A percentile compares a stretch with the other conserved stretches of the same genome.
Conservation (phyloP, 2,329 filamentous ascomycete species). For the Xylariomycetidae sp. region DNA sequence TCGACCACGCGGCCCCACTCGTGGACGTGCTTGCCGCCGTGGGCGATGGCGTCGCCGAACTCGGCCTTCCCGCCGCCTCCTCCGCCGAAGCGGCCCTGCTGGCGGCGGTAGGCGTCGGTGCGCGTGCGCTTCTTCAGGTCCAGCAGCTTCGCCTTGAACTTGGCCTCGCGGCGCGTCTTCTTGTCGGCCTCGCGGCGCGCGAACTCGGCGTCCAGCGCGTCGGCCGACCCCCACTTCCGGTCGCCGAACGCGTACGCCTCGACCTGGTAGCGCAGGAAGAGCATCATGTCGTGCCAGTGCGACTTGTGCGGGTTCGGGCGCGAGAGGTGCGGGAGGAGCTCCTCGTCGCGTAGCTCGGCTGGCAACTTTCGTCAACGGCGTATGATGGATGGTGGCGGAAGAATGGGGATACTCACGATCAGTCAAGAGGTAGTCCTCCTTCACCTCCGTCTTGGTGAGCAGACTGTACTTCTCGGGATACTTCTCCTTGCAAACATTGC, state of each 20-base stretch:
- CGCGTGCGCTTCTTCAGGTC: slow-evolving; percentile 91
- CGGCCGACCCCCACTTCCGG: slow-evolving; percentile 84
- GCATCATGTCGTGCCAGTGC: slow-evolving; percentile 98
- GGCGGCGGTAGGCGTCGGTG: slow-evolving; percentile 80
- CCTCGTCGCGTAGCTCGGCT: slow-evolving; percentile 86
- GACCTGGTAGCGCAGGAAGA: slow-evolving; percentile 88
- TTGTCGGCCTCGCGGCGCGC: slow-evolving; percentile 71
- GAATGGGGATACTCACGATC: slow-evolving; percentile 56
- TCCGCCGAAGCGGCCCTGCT: slow-evolving; percentile 47
- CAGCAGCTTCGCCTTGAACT: slow-evolving; percentile 82
- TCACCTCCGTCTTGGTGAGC: slow-evolving; percentile 92
- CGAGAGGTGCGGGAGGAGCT: slow-evolving; percentile 79
- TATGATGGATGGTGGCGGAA: not conserved
- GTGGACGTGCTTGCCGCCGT: slow-evolving; percentile 72
- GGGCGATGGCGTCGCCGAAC: slow-evolving; percentile 73
- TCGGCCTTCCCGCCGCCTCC: slow-evolving; percentile 36
- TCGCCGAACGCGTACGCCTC: slow-evolving; percentile 82
- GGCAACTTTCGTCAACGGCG: slow-evolving; percentile 6
- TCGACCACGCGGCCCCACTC: slow-evolving; percentile 73
- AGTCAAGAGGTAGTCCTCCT: slow-evolving; percentile 90
- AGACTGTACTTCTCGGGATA: slow-evolving; percentile 88
- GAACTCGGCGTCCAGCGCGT: slow-evolving; percentile 84
- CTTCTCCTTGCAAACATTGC: slow-evolving; percentile 81
- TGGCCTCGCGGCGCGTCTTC: slow-evolving; percentile 80
- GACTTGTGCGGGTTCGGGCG: slow-evolving; percentile 92